Evolutionary conservation across 177 flowering plant genomes (phyloP).

Genomic region (Vitis hybrid): DNA sequence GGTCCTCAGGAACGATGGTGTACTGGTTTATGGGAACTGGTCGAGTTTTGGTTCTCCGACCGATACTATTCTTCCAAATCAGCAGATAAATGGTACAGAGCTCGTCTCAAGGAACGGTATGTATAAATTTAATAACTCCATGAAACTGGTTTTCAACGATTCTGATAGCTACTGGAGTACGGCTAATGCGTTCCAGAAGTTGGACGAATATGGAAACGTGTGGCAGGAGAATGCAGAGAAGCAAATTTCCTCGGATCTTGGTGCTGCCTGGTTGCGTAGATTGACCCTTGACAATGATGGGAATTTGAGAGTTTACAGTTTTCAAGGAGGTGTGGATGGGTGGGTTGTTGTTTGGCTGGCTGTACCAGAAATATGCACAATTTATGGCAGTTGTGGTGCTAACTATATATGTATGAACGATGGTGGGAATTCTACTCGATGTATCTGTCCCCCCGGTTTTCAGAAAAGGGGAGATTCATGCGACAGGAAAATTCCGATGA

Average conservation of each 20-base stretch:
- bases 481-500: conserved; percentile 23
- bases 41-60: conserved; percentile 50
- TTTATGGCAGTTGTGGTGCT: conserved; percentile 52
- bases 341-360: conserved; percentile 66
- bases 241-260: conserved; percentile 39
- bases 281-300: conserved; percentile 61
- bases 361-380: conserved; percentile 38
- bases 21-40: conserved; percentile 47
- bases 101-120: conserved; percentile 40
- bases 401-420: conserved; percentile 47
- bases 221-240: neutral
- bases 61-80: conserved; percentile 52
- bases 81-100: conserved; percentile 26
- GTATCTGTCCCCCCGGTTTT: conserved; percentile 67
- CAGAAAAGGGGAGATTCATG: conserved; percentile 17
- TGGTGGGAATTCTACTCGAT: conserved; percentile 20
- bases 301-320: conserved; percentile 54
- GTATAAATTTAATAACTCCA: conserved; percentile 26
- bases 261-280: conserved; percentile 25
- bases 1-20: conserved; percentile 35
- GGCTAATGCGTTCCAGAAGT: conserved; percentile 6
- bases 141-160: conserved; percentile 21
- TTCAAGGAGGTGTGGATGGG: neutral
- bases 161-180: conserved; percentile 33
- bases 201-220: conserved; percentile 33